Conservation (phyloP, 345 rosid species). For the Arabidopsis thaliana region DNA sequence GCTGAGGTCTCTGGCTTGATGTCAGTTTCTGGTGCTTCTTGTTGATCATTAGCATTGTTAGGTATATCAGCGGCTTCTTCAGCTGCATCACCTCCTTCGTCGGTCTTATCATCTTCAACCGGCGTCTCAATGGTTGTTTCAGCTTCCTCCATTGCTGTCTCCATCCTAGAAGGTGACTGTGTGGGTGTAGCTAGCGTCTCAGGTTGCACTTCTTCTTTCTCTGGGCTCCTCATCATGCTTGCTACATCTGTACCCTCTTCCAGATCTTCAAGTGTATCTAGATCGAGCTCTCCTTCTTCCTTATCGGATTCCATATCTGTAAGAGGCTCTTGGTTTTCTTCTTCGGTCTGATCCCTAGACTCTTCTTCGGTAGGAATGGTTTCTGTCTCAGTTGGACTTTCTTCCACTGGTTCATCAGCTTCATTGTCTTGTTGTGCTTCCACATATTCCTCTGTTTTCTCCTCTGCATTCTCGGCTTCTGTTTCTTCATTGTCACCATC, state of each 20-base stretch:
- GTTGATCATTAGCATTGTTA: slow-evolving; percentile 52
- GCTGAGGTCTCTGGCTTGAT: slow-evolving; percentile 34
- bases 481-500: slow-evolving; percentile 62
- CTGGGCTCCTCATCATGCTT: slow-evolving; percentile 56
- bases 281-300: slow-evolving; percentile 86
- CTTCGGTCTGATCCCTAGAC: slow-evolving; percentile 55
- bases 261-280: slow-evolving; percentile 67
- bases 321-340: slow-evolving; percentile 54
- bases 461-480: slow-evolving; percentile 59
- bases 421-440: slow-evolving; percentile 56
- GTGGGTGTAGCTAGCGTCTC: slow-evolving; percentile 58
- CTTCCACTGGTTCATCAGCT: slow-evolving; percentile 60
- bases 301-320: slow-evolving; percentile 66
- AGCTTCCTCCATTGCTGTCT: slow-evolving; percentile 50
- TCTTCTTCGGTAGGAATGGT: slow-evolving; percentile 51
- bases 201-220: slow-evolving; percentile 54
- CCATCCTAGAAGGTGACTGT: slow-evolving; percentile 70
- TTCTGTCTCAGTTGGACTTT: slow-evolving; percentile 56
- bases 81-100: slow-evolving; percentile 61
- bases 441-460: slow-evolving; percentile 55
- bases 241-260: slow-evolving; percentile 58
- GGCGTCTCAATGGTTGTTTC: slow-evolving; percentile 56
- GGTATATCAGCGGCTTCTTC: slow-evolving; percentile 67
- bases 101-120: slow-evolving; percentile 63
- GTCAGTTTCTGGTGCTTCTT: slow-evolving; percentile 47